Evolutionary conservation across 1,284 basidiomycete genomes (phyloP), one percentile per base, ranked within the genome.

Genomic region (Malassezia globosa): DNA sequence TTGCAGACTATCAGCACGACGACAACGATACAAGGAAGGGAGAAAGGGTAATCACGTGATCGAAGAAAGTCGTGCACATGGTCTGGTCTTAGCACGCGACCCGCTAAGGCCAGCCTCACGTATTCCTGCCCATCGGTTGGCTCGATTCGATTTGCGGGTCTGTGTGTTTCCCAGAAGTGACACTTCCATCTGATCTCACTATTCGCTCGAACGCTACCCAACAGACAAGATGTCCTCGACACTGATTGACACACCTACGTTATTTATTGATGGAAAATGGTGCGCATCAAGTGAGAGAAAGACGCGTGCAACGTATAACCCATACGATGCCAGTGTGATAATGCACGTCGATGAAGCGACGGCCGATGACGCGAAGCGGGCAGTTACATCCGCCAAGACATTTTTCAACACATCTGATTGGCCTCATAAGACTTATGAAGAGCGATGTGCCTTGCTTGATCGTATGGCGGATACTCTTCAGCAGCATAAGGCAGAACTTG

Each of bases 231-330:
- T n/a, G n/a, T n/a, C n/a, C n/a, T n/a, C n/a, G 29, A 31, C 29
- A 16, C 4, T 31, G 4, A 16, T 31, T 11, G 29, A 16, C 29
- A 29, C 22, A 46, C 68, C 67, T n/a, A 71, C 68, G 23, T 58
- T 71, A 19, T 69, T 55, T 52, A 69, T 71, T 38, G 55, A 69
- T 31, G 68, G 68, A 45, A 48, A 64, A 45, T 71, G 68, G 68
- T 46, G 47, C 19, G 52, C 60, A 33, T 53, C 64, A 4, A 58
- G 57, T 34, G 45, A 51, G 7, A 61, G 64, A 24, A 46, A 62
- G 41, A 61, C 59, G 11, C 56, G 68, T 27, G 51, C 61, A 27
- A 64, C 59, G n/a, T 34, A 46, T 26, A 46, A 59, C 42, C 68
- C 68, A 4, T 66, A 48, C 38, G 61, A 67, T 38, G 52, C 38